These are phyloP conservation scores for Pleurotus salmoneostramineus DNA, from an alignment of 768 basidiomycete species.

Conservation along the genomic window DNA sequence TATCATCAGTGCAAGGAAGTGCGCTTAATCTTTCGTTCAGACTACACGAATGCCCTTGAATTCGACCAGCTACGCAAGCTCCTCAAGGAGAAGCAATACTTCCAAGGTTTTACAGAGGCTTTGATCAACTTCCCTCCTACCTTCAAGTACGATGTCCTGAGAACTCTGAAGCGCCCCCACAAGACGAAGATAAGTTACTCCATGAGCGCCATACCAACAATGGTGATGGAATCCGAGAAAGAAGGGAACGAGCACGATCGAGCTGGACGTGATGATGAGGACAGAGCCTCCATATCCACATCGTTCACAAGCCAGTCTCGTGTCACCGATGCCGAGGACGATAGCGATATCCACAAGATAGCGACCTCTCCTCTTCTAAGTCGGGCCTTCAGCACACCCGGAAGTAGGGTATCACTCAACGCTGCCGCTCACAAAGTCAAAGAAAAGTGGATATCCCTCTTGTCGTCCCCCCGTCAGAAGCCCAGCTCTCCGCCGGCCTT, in stretches of 20 bases:
- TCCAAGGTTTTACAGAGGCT: constrained; percentile 78
- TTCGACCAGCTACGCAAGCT: constrained; percentile 84
- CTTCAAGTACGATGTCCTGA: constrained; percentile 87
- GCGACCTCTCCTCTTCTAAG: constrained; percentile 19
- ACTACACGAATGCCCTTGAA: constrained; percentile 79
- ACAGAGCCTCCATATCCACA: constrained; percentile 45
- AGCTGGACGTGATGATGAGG: constrained; percentile 37
- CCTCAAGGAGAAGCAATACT: constrained; percentile 67
- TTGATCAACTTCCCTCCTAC: constrained; percentile 86
- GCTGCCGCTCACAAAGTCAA: constrained; percentile 52
- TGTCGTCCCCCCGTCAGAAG: constrained; percentile 22
- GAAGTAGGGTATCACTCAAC: constrained; percentile 33
- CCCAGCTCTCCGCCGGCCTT: background rate
- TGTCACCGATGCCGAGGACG: constrained; percentile 33
- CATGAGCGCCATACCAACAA: constrained; percentile 16
- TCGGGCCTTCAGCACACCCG: constrained; percentile 22
- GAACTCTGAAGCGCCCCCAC: constrained; percentile 46
- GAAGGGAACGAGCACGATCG: constrained; percentile 26
- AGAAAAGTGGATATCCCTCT: constrained; percentile 46
- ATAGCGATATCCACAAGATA: constrained; percentile 30
- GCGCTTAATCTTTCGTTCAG: constrained; percentile 28
- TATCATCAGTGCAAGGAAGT: background rate
- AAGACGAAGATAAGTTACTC: constrained; percentile 31
- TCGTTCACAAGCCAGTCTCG: constrained; percentile 44
- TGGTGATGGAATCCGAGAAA: constrained; percentile 35